These are phyloP conservation scores for Trichoderma hamatum DNA, from an alignment of 2,329 filamentous ascomycete genomes.

Conservation along the genomic window DNA sequence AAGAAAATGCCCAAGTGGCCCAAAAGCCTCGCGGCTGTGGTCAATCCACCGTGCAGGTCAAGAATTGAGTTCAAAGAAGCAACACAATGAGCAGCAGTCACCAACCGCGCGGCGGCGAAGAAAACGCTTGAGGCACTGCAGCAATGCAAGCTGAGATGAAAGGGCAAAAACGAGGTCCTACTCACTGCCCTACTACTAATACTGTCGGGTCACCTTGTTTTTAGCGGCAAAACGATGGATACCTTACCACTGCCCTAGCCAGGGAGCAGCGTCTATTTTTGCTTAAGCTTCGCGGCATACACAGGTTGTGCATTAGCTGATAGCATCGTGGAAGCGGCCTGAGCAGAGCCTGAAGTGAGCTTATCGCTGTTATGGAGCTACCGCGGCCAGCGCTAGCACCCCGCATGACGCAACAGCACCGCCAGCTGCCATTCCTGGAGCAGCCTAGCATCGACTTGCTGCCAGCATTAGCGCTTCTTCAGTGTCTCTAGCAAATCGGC, in stretches of 20 bases:
- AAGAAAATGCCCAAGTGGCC: neutral
- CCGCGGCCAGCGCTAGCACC: constrained; percentile 11
- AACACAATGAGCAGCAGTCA: neutral
- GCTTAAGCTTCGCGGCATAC: constrained; percentile 16
- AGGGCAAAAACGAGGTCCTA: neutral
- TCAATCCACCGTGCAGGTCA: neutral
- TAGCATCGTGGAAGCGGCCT: neutral
- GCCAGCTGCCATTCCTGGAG: constrained; percentile 9
- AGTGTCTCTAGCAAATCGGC: constrained; percentile 5
- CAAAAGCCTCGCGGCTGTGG: constrained; percentile 1
- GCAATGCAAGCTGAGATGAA: constrained; percentile 9
- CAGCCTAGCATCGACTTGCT: constrained; percentile 15
- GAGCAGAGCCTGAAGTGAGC: neutral
- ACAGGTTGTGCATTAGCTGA: constrained; percentile 26
- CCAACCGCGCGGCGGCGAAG: constrained; percentile 1
- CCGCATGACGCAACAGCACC: constrained; percentile 26
- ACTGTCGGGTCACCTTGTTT: constrained; percentile 5
- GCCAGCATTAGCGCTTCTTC: constrained; percentile 12
- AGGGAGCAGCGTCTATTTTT: constrained; percentile 3
- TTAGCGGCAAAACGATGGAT: neutral
- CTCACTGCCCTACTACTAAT: constrained; percentile 5
- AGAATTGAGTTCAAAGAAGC: neutral
- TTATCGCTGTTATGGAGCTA: constrained; percentile 26
- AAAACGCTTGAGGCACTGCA: neutral
- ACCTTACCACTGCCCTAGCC: constrained; percentile 12